Conservation (phyloP, 2,329 filamentous ascomycete species). For the Scytalidium sp. region DNA sequence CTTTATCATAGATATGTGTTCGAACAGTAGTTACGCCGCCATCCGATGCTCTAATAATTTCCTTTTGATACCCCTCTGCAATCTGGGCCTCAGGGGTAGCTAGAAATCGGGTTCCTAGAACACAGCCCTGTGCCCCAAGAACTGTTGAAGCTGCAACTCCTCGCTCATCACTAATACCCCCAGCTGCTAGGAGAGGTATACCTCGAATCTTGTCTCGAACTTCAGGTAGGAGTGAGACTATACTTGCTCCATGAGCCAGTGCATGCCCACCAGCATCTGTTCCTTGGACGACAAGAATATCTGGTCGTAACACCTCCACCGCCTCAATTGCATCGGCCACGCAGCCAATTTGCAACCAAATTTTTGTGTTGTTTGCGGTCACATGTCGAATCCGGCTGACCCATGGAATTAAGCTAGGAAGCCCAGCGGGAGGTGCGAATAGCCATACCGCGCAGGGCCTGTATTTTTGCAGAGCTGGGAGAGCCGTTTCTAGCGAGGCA, state of each 20-base stretch:
- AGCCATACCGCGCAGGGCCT: constrained; percentile 38
- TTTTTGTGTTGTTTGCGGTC: constrained; percentile 3
- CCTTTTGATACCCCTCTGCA: constrained; percentile 39
- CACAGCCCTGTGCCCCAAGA: constrained; percentile 32
- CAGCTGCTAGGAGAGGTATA: constrained; percentile 6
- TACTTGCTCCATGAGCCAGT: not conserved
- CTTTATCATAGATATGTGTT: constrained; percentile 43
- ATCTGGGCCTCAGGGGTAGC: constrained; percentile 40
- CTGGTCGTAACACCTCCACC: constrained; percentile 6
- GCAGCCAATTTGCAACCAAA: constrained; percentile 21
- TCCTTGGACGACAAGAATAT: constrained; percentile 25
- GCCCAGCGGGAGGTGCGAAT: constrained; percentile 31
- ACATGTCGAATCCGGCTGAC: constrained; percentile 8
- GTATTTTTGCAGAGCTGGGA: constrained; percentile 27
- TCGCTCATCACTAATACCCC: constrained; percentile 18
- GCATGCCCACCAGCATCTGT: constrained; percentile 25
- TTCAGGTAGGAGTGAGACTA: constrained; percentile 6
- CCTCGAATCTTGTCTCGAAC: constrained; percentile 1
- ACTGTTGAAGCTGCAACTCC: constrained; percentile 22
- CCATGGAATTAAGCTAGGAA: constrained; percentile 18
- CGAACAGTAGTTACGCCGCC: constrained; percentile 44
- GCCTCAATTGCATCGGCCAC: constrained; percentile 14
- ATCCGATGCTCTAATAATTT: constrained; percentile 39
- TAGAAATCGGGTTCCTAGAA: constrained; percentile 44
- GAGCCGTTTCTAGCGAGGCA: constrained; percentile 30